Evolutionary conservation across 768 basidiomycete species (phyloP), one percentile per base, ranked within the genome.

Genomic region (Termitomyces sp.): DNA sequence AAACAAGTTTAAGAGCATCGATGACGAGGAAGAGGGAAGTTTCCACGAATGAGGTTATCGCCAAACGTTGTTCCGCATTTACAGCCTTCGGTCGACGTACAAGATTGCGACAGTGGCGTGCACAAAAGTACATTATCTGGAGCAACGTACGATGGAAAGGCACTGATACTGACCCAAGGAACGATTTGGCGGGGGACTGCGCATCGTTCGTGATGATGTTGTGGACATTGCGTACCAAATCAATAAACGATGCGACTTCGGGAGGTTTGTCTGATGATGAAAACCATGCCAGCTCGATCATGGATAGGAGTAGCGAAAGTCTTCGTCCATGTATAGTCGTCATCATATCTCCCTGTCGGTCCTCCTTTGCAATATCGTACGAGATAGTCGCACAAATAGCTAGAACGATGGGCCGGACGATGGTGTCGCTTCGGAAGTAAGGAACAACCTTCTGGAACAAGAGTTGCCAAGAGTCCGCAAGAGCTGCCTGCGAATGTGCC

Each of bases 251-350:
- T 34, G 76, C 69, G 8, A 85, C 70, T 61, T 87, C 85, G 1
- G 70, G 57, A 48, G 78, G 70, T 40, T 77, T 78, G 58, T 84
- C 83, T 6, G 77, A 65, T 0, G 79, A 73, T 2, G 81, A 81
- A 65, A 89, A 90, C 84, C 91, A 89, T 0, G 82, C 83, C 3
- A 88, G 77, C 61, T 97, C 90, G n/a, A 93, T 74, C 48, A 95
- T 67, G 0, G 86, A 79, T 22, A 93, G 76, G 2, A 97, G 74
- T 2, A 96, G 75, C 3, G 81, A 78, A 22, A 98, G 71, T 32
- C 92, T 78, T 22, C 87, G 81, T 2, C 82, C 79, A 59, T 98
- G 93, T 15, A 94, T 84, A 1, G 81, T 79, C 0, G 87, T 77
- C 83, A 94, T 89, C 80, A 94, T 88, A 55, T 93, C 87, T 0